phyloP scores from a whole-genome alignment of 139 green algal species.

The Auxenochlorella pyrenoidosa region DNA sequence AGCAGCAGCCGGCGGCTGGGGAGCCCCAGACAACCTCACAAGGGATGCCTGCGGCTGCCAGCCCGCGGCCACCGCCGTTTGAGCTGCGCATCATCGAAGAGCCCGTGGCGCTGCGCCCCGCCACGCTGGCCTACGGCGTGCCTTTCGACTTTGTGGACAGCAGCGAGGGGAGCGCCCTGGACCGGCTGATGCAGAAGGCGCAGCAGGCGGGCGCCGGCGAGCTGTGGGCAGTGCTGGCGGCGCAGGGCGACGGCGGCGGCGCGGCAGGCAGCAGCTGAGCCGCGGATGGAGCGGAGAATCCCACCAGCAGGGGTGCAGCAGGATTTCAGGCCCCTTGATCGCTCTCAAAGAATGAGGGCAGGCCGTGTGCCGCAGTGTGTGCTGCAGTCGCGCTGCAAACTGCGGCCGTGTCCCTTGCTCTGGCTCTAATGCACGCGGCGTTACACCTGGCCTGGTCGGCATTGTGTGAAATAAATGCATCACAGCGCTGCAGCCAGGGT shows the following conservation, averaged over 20 bases:
- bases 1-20: neutral
- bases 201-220: neutral
- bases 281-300: no score
- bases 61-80: conserved; percentile 13
- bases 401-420: no score
- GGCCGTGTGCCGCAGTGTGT: no score
- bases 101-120: conserved; percentile 45
- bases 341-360: no score
- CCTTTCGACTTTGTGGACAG: conserved; percentile 67
- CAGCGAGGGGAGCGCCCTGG: conserved; percentile 43
- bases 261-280: no score
- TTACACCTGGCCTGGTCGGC: no score
- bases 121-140: conserved; percentile 52
- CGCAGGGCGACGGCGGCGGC: neutral
- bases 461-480: no score
- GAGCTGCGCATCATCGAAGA: conserved; percentile 54
- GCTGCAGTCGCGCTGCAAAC: no score
- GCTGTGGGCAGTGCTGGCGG: conserved; percentile 23
- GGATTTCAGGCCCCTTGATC: no score
- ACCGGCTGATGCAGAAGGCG: conserved; percentile 42
- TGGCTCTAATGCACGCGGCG: no score
- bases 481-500: no score
- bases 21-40: neutral
- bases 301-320: no score
- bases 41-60: neutral